Evolutionary conservation across 139 green algal genomes (phyloP).

Genomic region (Haematococcus lacustris): DNA sequence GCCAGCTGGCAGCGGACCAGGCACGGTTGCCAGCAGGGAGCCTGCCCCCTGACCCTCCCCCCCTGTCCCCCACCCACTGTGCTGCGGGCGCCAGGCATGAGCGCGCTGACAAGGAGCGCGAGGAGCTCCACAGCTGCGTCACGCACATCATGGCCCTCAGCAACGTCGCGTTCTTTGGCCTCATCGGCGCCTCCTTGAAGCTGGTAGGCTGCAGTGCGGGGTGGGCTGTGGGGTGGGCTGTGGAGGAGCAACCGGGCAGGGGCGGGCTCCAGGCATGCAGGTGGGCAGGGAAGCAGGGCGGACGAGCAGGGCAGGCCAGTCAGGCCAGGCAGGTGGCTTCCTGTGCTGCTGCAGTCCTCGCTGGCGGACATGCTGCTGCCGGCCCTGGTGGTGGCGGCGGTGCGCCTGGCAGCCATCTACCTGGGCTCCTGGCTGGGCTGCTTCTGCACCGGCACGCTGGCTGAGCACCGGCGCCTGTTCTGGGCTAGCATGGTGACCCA

Average conservation of each 20-base stretch:
- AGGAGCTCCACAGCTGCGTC: conserved; percentile 49
- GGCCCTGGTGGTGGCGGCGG: conserved; percentile 43
- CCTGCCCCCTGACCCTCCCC: background rate
- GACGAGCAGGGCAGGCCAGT: too few species aligned
- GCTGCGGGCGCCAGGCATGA: conserved; percentile 38
- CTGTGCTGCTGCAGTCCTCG: conserved; percentile 32
- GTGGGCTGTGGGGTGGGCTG: background rate
- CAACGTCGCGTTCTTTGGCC: conserved; percentile 79
- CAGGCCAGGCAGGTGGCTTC: too few species aligned
- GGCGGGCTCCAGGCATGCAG: background rate
- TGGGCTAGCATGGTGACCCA: conserved; percentile 82
- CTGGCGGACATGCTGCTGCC: conserved; percentile 53
- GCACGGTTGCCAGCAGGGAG: too few species aligned
- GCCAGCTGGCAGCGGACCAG: too few species aligned
- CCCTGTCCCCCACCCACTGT: background rate
- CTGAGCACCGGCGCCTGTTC: conserved; percentile 45
- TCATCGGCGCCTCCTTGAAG: conserved; percentile 70
- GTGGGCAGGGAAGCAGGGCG: too few species aligned
- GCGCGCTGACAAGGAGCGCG: conserved; percentile 30
- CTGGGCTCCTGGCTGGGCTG: conserved; percentile 59
- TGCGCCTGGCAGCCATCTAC: conserved; percentile 55
- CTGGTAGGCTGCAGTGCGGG: conserved; percentile 30
- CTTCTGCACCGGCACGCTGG: conserved; percentile 25
- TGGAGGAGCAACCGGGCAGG: background rate
- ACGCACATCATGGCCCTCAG: conserved; percentile 49